phyloP scores from a whole-genome alignment of 2,329 filamentous ascomycete genomes.

The Neofusicoccum kwambonambiense region DNA sequence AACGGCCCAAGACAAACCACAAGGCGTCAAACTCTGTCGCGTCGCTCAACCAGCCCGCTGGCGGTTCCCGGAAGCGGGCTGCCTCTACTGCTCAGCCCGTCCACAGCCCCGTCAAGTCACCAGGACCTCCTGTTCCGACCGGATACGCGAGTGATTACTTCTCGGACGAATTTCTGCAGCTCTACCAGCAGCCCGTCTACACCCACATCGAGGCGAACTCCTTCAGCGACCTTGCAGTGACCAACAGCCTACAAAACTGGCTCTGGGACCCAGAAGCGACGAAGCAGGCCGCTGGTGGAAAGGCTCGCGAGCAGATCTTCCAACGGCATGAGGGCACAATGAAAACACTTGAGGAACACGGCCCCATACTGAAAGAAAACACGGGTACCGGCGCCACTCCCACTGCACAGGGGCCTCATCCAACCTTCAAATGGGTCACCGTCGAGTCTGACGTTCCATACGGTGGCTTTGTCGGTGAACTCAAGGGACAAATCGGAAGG shows the following conservation, averaged over 20 bases:
- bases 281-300: slow-evolving; percentile 64
- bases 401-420: slow-evolving; percentile 54
- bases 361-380: slow-evolving; percentile 54
- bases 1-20: slow-evolving; percentile 81
- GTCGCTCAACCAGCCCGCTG: slow-evolving; percentile 63
- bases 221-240: slow-evolving; percentile 72
- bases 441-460: slow-evolving; percentile 51
- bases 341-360: slow-evolving; percentile 52
- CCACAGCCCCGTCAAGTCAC: slow-evolving; percentile 68
- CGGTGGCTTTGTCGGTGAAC: slow-evolving; percentile 63
- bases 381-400: slow-evolving; percentile 51
- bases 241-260: slow-evolving; percentile 75
- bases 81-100: slow-evolving; percentile 43
- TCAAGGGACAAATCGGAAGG: slow-evolving; percentile 60
- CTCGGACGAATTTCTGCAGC: slow-evolving; percentile 70
- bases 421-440: slow-evolving; percentile 70
- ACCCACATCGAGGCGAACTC: slow-evolving; percentile 67
- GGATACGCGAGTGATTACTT: slow-evolving; percentile 67
- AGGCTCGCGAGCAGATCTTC: slow-evolving; percentile 67
- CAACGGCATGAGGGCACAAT: slow-evolving; percentile 57
- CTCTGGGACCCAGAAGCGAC: slow-evolving; percentile 71
- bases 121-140: slow-evolving; percentile 60
- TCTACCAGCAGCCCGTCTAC: slow-evolving; percentile 64
- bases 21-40: slow-evolving; percentile 73
- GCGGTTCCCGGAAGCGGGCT: slow-evolving; percentile 61